phyloP scores from a whole-genome alignment of 306 rosid species.

The Dalbergia oliveri region DNA sequence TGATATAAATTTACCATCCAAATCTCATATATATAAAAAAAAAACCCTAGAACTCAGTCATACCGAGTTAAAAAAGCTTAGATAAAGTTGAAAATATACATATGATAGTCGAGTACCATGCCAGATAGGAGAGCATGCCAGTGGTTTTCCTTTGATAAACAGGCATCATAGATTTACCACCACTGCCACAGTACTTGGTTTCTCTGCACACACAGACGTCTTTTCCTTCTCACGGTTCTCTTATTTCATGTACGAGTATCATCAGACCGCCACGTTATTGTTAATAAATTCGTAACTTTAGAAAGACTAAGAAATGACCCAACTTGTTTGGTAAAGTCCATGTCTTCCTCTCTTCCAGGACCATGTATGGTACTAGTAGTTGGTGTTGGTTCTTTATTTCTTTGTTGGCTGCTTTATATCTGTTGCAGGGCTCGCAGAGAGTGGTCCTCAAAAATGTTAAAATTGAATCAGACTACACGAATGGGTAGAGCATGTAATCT shows the following conservation, averaged over 20 bases:
- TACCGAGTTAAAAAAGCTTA: not conserved
- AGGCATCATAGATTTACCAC: not conserved
- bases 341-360: constrained; percentile 36
- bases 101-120: too few species aligned
- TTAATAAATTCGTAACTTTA: constrained; percentile 21
- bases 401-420: constrained; percentile 36
- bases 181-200: not conserved
- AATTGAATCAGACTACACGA: constrained; percentile 36
- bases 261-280: constrained; percentile 23
- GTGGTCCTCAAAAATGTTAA: constrained; percentile 39
- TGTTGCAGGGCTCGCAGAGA: constrained; percentile 9
- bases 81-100: too few species aligned
- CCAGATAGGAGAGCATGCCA: not conserved
- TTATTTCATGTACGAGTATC: not conserved
- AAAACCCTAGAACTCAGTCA: too few species aligned
- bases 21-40: too few species aligned
- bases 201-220: not conserved
- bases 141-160: not conserved
- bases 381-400: constrained; percentile 38
- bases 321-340: constrained; percentile 34
- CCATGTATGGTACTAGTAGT: constrained; percentile 28
- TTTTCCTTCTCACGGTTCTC: constrained; percentile 1
- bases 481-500: constrained; percentile 19
- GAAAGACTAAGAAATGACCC: constrained; percentile 7
- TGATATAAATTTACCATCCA: too few species aligned